Base-by-base conservation (phyloP, 2,329 filamentous ascomycete genomes). In the Grosmannia serpens region DNA sequence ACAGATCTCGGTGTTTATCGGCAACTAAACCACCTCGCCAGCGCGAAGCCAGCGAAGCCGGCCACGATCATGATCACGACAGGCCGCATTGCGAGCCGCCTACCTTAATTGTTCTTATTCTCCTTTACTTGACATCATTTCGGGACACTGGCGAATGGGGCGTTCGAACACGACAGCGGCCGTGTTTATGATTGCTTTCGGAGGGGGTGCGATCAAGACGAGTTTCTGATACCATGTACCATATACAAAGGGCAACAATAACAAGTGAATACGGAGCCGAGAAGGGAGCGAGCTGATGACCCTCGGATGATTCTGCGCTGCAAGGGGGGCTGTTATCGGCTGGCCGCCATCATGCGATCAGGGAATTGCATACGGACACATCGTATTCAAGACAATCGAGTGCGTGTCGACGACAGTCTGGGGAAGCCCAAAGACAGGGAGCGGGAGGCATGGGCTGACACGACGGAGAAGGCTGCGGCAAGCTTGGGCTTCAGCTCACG, bases 1-100 rank as follows among this genome's bases (percentile, higher is more conserved):
- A 4, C 26, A 63, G 62, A 56, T 63, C 55, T 62, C 62, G n/a
- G 55, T 63, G 22, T 60, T 63, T 33, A 29, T 59, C 9, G 62
- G 62, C 57, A 62, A 62, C 46, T 63, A 44, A 55, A 44, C 29
- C 3, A 26, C 10, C 35, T 54, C 52, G 33, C 17, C n/a, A 22
- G 17, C 50, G 24, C 13, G 15, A 24, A n/a, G n/a, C n/a, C n/a
- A n/a, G n/a, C n/a, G n/a, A n/a, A n/a, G n/a, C n/a, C 35, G 26
- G 35, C 38, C 38, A 44, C 51, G 20, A 53, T 15, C 10, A 53
- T 11, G 20, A 44, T 8, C 52, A 44, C n/a, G 20, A 54, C 15
- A 11, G 29, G 20, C 29, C 46, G 46, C 46, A 26, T 15, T 26
- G 22, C 46, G 46, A 24, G 46, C 46, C 46, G 8, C 26, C 11